Evolutionary conservation across 176 grass and related monocot species (phyloP), one percentile per base, ranked within the genome.

Genomic region (Chloris gayana): DNA sequence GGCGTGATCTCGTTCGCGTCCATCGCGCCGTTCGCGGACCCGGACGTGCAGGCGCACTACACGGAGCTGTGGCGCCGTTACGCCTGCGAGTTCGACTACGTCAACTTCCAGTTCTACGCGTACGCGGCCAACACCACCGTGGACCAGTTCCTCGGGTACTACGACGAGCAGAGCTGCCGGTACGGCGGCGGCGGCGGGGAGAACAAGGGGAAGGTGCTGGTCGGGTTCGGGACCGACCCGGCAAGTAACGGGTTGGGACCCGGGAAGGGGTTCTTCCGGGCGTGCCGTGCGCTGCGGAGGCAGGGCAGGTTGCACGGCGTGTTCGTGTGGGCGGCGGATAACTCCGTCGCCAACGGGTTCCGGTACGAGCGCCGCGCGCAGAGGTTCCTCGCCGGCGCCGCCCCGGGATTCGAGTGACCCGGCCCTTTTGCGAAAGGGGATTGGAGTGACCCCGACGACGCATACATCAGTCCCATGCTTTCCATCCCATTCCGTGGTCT

Each of bases 61-160:
- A 35, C 29, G 18, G 33, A 69, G 22, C 58, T 91, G 2, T 91
- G 72, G 76, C 34, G 19, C 2, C 81, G 87, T 1, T 91, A 91
- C 58, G 76, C 72, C 6, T 3, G 17, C 50, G 24, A 85, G 31
- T 85, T 88, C 38, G 81, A 91, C 32, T 79, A 83, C 56, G 89
- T 91, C 17, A 88, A 91, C 66, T 91, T 91, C 85, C 89, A 88
- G 54, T 91, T 91, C 72, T 91, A 91, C 54, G 81, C 76, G 24
- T 91, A 91, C 59, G 22, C 49, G 17, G 7, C 57, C 19, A 80
- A 62, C 39, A 91, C 89, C 7, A 88, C 89, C 8, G 85, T 91
- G 38, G 0, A 37, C 32, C 64, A 91, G 73, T 85, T 88, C 30
- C 18, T 91, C n/a, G 34, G 9, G 0, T 87, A 91, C 60, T 88